Conservation (phyloP, 345 rosid species). For the Erucastrum elatum region DNA sequence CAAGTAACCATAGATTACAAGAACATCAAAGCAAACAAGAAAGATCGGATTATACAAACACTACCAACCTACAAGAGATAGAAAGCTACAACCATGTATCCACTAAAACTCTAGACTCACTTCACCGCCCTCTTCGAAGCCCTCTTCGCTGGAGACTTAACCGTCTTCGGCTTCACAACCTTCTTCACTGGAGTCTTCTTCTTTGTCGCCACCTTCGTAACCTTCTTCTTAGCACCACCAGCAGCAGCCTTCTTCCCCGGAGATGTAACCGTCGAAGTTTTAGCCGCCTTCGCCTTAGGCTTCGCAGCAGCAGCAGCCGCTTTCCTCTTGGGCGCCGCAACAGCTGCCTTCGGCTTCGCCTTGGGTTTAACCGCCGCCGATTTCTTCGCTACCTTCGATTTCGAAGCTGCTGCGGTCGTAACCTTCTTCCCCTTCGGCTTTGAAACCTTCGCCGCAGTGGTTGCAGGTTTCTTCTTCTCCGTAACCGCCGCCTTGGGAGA, state of each 20-base stretch:
- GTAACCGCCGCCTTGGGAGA: conserved; percentile 30
- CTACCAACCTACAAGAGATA: conserved; percentile 26
- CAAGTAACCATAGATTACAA: conserved; percentile 20
- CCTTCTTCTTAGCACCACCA: conserved; percentile 33
- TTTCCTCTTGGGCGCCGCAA: conserved; percentile 36
- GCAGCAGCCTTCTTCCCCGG: conserved; percentile 57
- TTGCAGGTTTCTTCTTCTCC: conserved; percentile 31
- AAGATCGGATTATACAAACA: conserved; percentile 30
- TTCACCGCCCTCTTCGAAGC: conserved; percentile 44
- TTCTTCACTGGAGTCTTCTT: conserved; percentile 65
- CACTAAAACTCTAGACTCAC: conserved; percentile 15
- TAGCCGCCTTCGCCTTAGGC: conserved; percentile 48
- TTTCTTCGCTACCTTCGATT: conserved; percentile 40
- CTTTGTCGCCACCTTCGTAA: conserved; percentile 41
- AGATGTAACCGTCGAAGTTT: conserved; percentile 56
- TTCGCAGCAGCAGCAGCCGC: conserved; percentile 49
- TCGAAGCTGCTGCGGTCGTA: conserved; percentile 15
- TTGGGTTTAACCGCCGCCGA: conserved; percentile 40
- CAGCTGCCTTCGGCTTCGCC: conserved; percentile 30
- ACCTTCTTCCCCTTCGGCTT: conserved; percentile 40
- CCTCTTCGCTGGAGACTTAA: conserved; percentile 63
- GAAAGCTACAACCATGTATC: conserved; percentile 3
- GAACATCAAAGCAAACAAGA: not conserved
- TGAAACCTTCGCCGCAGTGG: not conserved
- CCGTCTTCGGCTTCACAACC: conserved; percentile 55